Conservation (phyloP, 768 basidiomycete species). For the Mrakia blollopis region DNA sequence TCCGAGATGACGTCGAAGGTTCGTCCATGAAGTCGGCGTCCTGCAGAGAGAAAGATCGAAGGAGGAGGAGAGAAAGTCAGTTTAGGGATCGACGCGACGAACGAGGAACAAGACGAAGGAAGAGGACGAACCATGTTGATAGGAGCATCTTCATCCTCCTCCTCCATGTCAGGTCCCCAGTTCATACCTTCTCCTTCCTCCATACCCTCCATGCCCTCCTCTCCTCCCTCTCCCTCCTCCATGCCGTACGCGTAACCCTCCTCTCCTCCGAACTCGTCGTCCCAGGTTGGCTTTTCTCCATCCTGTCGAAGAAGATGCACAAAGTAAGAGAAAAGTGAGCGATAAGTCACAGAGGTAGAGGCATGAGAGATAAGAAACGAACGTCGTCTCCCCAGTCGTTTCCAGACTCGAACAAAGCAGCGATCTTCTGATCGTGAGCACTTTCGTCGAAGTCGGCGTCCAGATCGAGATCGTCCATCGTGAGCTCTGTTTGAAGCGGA, state of each 20-base stretch:
- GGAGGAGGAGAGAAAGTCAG: background rate
- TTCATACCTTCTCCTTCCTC: constrained; percentile 34
- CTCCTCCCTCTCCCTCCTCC: constrained; percentile 37
- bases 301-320: constrained; percentile 41
- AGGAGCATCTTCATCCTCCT: constrained; percentile 51
- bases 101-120: background rate
- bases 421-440: constrained; percentile 78
- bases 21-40: constrained; percentile 43
- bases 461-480: constrained; percentile 66
- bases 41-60: constrained; percentile 28
- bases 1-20: constrained; percentile 14
- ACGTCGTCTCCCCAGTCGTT: constrained; percentile 31
- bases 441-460: constrained; percentile 91
- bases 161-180: constrained; percentile 45
- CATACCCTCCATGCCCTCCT: constrained; percentile 47
- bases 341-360: background rate
- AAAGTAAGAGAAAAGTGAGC: background rate
- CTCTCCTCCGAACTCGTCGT: constrained; percentile 67
- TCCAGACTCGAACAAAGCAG: constrained; percentile 50
- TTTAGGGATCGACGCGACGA: background rate
- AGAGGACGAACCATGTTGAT: constrained; percentile 41
- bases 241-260: constrained; percentile 44
- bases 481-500: background rate
- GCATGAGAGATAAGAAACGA: background rate
- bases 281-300: constrained; percentile 77